phyloP scores from a whole-genome alignment of 495 filamentous ascomycete genomes.

The Bacidia rubella region DNA sequence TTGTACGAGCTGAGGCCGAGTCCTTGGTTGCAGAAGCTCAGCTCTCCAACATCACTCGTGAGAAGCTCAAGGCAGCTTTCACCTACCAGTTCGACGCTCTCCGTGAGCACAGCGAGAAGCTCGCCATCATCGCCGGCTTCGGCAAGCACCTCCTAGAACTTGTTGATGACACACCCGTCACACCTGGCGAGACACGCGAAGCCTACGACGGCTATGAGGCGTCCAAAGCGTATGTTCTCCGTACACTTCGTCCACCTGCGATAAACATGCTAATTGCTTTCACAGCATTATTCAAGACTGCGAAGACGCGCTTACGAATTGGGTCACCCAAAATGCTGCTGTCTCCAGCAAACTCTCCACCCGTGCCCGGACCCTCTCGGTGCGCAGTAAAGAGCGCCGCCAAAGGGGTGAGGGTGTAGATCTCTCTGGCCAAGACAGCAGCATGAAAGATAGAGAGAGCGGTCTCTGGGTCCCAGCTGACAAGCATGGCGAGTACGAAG shows the following conservation, averaged over 20 bases:
- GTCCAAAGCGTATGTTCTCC: slow-evolving; percentile 57
- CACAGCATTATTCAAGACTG: slow-evolving; percentile 92
- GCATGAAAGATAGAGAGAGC: slow-evolving; percentile 70
- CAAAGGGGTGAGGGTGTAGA: slow-evolving; percentile 55
- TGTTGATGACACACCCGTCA: slow-evolving; percentile 92
- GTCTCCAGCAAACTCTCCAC: slow-evolving; percentile 75
- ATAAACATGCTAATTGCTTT: neutral
- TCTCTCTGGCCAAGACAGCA: slow-evolving; percentile 70
- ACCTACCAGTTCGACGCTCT: slow-evolving; percentile 97
- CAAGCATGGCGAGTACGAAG: slow-evolving; percentile 59
- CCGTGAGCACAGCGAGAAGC: slow-evolving; percentile 94
- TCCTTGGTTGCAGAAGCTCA: slow-evolving; percentile 96
- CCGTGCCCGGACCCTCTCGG: slow-evolving; percentile 73
- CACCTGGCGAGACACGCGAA: slow-evolving; percentile 87
- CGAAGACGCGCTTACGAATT: slow-evolving; percentile 92
- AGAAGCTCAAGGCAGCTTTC: slow-evolving; percentile 97
- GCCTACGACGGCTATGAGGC: slow-evolving; percentile 98
- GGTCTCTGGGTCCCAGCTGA: slow-evolving; percentile 69
- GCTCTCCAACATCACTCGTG: slow-evolving; percentile 95
- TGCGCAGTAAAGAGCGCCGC: slow-evolving; percentile 52
- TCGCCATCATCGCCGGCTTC: slow-evolving; percentile 93
- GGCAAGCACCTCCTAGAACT: slow-evolving; percentile 94
- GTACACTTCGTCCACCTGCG: neutral
- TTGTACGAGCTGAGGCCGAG: slow-evolving; percentile 95
- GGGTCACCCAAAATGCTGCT: slow-evolving; percentile 78